These are phyloP conservation scores for Tylopilus balloui DNA, from an alignment of 768 basidiomycete species.

Conservation along the genomic window DNA sequence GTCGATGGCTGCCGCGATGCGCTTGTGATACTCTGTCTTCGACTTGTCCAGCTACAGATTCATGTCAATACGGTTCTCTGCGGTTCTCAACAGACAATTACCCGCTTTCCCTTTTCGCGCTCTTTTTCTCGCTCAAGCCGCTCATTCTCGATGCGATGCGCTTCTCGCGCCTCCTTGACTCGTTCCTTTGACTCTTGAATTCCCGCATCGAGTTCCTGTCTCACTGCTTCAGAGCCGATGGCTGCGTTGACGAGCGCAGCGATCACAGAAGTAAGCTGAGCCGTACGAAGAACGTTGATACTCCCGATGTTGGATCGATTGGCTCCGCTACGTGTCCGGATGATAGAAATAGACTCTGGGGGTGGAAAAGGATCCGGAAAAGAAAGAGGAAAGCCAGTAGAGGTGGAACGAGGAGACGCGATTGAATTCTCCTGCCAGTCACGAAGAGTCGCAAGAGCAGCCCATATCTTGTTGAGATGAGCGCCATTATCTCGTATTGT, in stretches of 20 bases:
- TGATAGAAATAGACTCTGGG: slow-evolving; percentile 37
- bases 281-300: slow-evolving; percentile 39
- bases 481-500: slow-evolving; percentile 50
- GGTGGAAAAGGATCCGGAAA: slow-evolving; percentile 62
- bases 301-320: slow-evolving; percentile 25
- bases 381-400: slow-evolving; percentile 21
- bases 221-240: slow-evolving; percentile 43
- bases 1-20: slow-evolving; percentile 47
- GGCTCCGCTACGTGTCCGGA: slow-evolving; percentile 45
- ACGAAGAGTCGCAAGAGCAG: slow-evolving; percentile 46
- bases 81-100: neutral
- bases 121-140: slow-evolving; percentile 37
- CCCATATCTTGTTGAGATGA: slow-evolving; percentile 63
- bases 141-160: slow-evolving; percentile 31
- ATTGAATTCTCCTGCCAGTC: slow-evolving; percentile 25
- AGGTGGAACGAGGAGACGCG: slow-evolving; percentile 10
- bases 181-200: slow-evolving; percentile 52
- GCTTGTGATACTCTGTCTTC: slow-evolving; percentile 46
- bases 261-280: slow-evolving; percentile 67
- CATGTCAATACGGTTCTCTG: neutral
- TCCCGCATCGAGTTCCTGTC: slow-evolving; percentile 60
- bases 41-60: slow-evolving; percentile 38
- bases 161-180: slow-evolving; percentile 48
- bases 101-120: slow-evolving; percentile 43
- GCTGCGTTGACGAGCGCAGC: slow-evolving; percentile 52